Evolutionary conservation across 495 filamentous ascomycete genomes (phyloP), one percentile per base, ranked within the genome.

Genomic region (Lepidopterella palustris): DNA sequence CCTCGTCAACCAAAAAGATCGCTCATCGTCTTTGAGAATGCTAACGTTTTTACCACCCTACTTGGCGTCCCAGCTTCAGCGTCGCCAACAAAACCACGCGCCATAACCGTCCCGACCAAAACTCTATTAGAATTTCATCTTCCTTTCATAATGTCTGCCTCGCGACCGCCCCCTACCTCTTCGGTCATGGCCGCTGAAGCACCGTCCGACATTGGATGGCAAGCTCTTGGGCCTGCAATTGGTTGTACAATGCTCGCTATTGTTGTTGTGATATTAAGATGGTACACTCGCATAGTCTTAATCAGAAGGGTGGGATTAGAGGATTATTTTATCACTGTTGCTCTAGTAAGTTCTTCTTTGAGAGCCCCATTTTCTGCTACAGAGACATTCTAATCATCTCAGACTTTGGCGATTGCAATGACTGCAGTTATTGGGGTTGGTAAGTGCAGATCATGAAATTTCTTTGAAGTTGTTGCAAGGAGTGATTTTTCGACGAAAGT

Each of bases 241-340:
- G 55, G 40, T 21, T 29, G 40, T 13, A 48, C 40, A 10, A 26
- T 31, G 8, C 55, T 58, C 15, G 55, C 39, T 15, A 0, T 48
- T 23, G 31, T 59, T 25, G 4, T 53, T 8, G 45, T 59, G 20
- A n/a, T 52, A 13, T 59, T 59, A 15, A 51, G 57, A 51, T 52
- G 27, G 57, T 59, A 59, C 39, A 53, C 25, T 3, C 57, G 57
- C 8, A 5, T 59, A n/a, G 39, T 25, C 18, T 23, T 52, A 31
- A 48, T 35, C 9, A 39, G 45, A 32, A 58, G 29, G 20, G 35
- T 58, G 26, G 59, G 69, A 27, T 55, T 53, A 27, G 68, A 71
- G 35, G 70, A 72, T 57, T 60, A 55, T 40, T 53, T 73, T 0
- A 63, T 71, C n/a, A 57, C 65, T 2, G 25, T 69, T 8, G 68